Conservation (phyloP, 2,329 filamentous ascomycete genomes). For the Pseudogymnoascus sp. region DNA sequence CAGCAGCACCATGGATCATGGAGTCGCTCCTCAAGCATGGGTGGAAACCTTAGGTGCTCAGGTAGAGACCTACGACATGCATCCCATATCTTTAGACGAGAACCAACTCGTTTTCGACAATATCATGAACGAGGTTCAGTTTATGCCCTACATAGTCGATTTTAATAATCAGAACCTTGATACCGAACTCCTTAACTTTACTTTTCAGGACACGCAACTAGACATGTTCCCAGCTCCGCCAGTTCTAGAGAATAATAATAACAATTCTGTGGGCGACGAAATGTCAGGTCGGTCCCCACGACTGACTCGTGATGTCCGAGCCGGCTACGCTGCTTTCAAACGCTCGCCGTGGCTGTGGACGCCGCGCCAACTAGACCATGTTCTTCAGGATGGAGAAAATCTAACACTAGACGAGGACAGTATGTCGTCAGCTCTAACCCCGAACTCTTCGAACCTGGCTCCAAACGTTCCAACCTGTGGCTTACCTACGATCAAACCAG, state of each 20-base stretch:
- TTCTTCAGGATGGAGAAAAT: constrained; percentile 16
- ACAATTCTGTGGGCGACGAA: neutral
- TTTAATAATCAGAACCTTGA: neutral
- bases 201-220: neutral
- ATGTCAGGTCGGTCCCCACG: neutral
- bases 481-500: neutral
- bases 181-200: neutral
- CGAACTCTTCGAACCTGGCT: neutral
- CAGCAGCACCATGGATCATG: neutral
- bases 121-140: neutral
- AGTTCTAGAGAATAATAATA: neutral
- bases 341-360: constrained; percentile 20
- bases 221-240: neutral
- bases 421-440: constrained; percentile 16
- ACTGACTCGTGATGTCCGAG: constrained; percentile 10
- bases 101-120: neutral
- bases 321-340: constrained; percentile 19
- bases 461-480: neutral
- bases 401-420: constrained; percentile 18
- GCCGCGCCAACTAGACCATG: constrained; percentile 15
- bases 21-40: neutral
- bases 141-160: neutral
- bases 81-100: neutral
- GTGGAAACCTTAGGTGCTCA: neutral
- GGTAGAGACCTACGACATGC: neutral